Percentiles rank a stretch among this genome's conserved stretches.
These are phyloP conservation scores for Aspergillus ostianus DNA, from an alignment of 495 filamentous ascomycete genomes.

Conservation along the genomic window DNA sequence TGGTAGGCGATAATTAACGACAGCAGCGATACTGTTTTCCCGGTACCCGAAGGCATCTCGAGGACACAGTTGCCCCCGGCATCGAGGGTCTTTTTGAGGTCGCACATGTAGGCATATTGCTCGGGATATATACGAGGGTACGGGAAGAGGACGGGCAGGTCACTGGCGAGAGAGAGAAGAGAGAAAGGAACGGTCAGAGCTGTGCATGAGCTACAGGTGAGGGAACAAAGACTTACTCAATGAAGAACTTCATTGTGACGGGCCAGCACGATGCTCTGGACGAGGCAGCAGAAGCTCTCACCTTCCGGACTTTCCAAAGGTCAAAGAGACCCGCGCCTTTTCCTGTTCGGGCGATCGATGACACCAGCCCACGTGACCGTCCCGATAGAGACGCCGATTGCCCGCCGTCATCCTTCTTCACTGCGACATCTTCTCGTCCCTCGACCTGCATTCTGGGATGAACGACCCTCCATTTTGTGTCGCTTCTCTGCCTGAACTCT, in stretches of 20 bases:
- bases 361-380: conserved; percentile 43
- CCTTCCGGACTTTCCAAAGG: not conserved
- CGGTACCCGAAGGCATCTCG: conserved; percentile 99
- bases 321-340: conserved; percentile 23
- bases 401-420: conserved; percentile 1
- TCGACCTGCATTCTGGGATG: not conserved
- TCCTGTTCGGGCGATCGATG: conserved; percentile 37
- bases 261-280: conserved; percentile 25
- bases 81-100: conserved; percentile 95
- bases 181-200: conserved; percentile 8
- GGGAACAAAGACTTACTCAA: conserved; percentile 60
- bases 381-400: conserved; percentile 34
- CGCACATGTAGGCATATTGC: conserved; percentile 99
- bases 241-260: conserved; percentile 90
- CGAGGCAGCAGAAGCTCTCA: conserved; percentile 12
- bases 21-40: conserved; percentile 93
- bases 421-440: not conserved
- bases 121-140: conserved; percentile 98
- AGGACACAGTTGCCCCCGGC: conserved; percentile 94
- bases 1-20: conserved; percentile 97
- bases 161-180: conserved; percentile 46
- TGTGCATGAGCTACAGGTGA: not conserved
- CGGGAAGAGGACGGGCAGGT: conserved; percentile 91
- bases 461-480: not conserved
- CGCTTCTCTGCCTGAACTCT: not conserved